These are phyloP conservation scores for Ceratobasidium sp. DNA, from an alignment of 1,284 basidiomycete species.

Conservation along the genomic window DNA sequence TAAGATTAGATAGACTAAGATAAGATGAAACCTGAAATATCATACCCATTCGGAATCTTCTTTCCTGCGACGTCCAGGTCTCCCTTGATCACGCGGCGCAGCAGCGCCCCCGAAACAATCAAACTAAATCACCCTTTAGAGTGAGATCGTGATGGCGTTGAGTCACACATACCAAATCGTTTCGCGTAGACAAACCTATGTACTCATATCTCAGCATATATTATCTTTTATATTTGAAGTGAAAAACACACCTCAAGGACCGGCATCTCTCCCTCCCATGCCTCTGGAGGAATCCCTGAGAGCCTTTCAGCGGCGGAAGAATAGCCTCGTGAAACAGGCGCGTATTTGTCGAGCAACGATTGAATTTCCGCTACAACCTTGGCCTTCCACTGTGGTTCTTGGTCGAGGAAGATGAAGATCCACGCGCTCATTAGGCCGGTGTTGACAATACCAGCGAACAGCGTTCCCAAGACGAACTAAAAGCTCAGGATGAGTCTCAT, in stretches of 20 bases:
- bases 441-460: slow-evolving; percentile 20
- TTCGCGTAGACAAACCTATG: slow-evolving; percentile 19
- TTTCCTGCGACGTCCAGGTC: slow-evolving; percentile 15
- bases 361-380: background rate
- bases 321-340: background rate
- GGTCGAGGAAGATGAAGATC: slow-evolving; percentile 7
- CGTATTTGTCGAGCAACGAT: background rate
- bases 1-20: background rate
- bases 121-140: background rate
- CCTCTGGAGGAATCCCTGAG: slow-evolving; percentile 10
- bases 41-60: slow-evolving; percentile 25
- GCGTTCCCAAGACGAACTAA: background rate
- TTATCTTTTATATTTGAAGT: background rate
- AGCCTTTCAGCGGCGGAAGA: background rate
- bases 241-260: slow-evolving; percentile 2
- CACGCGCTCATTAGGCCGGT: slow-evolving; percentile 21
- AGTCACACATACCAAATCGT: slow-evolving; percentile 25
- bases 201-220: background rate
- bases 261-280: slow-evolving; percentile 12
- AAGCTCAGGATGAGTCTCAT: background rate
- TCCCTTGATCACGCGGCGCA: slow-evolving; percentile 21
- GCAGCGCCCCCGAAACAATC: slow-evolving; percentile 1
- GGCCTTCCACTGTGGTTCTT: background rate
- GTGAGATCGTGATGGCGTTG: background rate
- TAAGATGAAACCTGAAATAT: too few relatives aligned